phyloP scores from a whole-genome alignment of 2,329 filamentous ascomycete genomes.

The Aspergillus latus region DNA sequence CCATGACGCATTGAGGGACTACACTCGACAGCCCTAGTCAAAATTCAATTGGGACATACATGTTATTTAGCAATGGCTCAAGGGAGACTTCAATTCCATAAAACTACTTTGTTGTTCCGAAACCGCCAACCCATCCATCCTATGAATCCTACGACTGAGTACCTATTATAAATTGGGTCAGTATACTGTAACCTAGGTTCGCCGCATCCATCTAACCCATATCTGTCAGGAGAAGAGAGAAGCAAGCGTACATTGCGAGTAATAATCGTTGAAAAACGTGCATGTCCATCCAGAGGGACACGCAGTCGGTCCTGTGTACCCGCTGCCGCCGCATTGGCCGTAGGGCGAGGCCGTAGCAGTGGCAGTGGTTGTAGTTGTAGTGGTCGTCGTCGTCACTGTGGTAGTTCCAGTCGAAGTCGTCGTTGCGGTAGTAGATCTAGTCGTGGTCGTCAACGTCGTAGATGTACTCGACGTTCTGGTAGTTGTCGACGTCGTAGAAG shows the following conservation, averaged over 20 bases:
- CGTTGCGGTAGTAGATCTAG: not conserved
- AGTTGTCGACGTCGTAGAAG: conserved; percentile 13
- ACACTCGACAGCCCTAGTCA: no score
- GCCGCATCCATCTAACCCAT: no score
- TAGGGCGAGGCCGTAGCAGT: conserved; percentile 8
- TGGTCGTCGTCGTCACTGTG: not conserved
- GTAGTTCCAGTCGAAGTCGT: conserved; percentile 13
- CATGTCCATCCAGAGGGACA: conserved; percentile 22
- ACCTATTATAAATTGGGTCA: no score
- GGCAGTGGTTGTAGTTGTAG: not conserved
- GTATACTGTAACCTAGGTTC: no score
- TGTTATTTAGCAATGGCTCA: no score
- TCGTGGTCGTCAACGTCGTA: conserved; percentile 7
- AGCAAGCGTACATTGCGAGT: conserved; percentile 16
- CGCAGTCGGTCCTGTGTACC: conserved; percentile 20
- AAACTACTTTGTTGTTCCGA: no score
- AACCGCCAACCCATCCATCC: no score
- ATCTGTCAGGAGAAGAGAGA: not conserved
- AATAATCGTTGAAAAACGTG: conserved; percentile 16
- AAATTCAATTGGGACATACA: no score
- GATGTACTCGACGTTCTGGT: conserved; percentile 1
- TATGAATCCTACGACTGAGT: no score
- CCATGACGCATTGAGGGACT: no score
- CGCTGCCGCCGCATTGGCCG: conserved; percentile 21
- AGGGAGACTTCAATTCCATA: no score